phyloP scores from a whole-genome alignment of 257 asterid genomes.

The Gentiana straminea region DNA sequence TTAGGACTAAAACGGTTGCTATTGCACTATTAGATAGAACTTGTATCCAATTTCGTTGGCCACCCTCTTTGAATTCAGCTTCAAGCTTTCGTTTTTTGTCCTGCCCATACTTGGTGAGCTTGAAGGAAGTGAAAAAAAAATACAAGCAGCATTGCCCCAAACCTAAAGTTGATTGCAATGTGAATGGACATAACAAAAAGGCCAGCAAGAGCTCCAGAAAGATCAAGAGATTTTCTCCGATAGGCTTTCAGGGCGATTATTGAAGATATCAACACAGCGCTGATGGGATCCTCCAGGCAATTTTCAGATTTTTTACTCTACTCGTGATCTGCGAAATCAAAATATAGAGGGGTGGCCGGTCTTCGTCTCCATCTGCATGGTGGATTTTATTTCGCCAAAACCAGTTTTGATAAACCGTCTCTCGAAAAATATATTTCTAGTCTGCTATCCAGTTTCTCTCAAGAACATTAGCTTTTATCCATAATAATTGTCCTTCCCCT shows the following conservation, averaged over 20 bases:
- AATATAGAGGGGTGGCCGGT: no score
- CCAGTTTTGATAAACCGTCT: no score
- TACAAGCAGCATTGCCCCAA: slow-evolving; percentile 65
- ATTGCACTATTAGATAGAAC: slow-evolving; percentile 73
- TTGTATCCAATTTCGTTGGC: slow-evolving; percentile 95
- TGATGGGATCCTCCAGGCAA: no score
- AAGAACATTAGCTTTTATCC: no score
- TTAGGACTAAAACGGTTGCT: slow-evolving; percentile 46
- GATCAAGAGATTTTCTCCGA: slow-evolving; percentile 61
- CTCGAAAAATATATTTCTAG: no score
- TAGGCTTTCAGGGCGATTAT: slow-evolving; percentile 51
- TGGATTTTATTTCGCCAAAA: no score
- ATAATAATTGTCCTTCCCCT: no score
- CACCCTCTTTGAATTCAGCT: slow-evolving; percentile 91
- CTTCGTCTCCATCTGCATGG: no score
- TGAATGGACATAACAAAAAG: slow-evolving; percentile 69
- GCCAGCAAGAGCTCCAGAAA: slow-evolving; percentile 77
- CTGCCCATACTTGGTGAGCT: slow-evolving; percentile 74
- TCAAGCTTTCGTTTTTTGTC: slow-evolving; percentile 61
- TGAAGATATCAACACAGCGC: slow-evolving; percentile 46
- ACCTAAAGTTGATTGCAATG: slow-evolving; percentile 68
- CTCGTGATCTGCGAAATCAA: no score
- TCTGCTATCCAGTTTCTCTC: no score
- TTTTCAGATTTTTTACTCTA: no score
- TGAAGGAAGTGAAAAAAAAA: slow-evolving; percentile 75